Base-by-base conservation (phyloP, 2,329 filamentous ascomycete species). In the Grosmannia serpens region DNA sequence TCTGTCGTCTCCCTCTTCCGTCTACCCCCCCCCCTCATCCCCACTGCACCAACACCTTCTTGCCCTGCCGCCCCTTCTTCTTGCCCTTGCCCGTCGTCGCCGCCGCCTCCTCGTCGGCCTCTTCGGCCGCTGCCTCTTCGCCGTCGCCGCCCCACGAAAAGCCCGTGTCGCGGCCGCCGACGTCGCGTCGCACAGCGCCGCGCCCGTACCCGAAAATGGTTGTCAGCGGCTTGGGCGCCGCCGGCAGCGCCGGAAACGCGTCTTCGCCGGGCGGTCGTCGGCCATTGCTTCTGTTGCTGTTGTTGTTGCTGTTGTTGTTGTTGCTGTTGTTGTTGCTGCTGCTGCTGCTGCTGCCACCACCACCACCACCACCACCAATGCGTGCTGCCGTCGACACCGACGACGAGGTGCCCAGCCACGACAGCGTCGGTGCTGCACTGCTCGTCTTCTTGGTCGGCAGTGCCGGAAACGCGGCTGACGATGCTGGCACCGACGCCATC, bases 161-260 rank as follows among this genome's bases (percentile, higher is more conserved):
- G 1, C 75, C 77, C 0, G 79, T 80, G 20, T 77, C 73, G 38
- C 73, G 70, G 7, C 67, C 65, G 10, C 75, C 77, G 46, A 76
- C 71, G 64, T 85, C 82, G 49, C 83, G 70, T 53, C 80, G 74
- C 20, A 86, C 81, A 35, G 75, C 70, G 4, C 82, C 73, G 5
- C 73, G 70, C 2, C 82, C 82, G 64, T 85, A 84, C 3, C 81
- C 81, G 58, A 84, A 84, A 51, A 85, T 82, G 0, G 80, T 83
- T 1, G 80, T 83, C 49, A 75, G 75, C 3, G 81, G 80, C 66
- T 85, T 96, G 0, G 88, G 80, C 1, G 90, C 91, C 0, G 84
- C 78, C 0, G 91, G 91, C 1, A 96, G 78, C 1, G 90, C 86
- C 0, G 91, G 92, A 71, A 96, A 96, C 0, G 85, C 83, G 62